Base-by-base conservation (phyloP, 805 yeast genomes). In the Debaryomyces hansenii region DNA sequence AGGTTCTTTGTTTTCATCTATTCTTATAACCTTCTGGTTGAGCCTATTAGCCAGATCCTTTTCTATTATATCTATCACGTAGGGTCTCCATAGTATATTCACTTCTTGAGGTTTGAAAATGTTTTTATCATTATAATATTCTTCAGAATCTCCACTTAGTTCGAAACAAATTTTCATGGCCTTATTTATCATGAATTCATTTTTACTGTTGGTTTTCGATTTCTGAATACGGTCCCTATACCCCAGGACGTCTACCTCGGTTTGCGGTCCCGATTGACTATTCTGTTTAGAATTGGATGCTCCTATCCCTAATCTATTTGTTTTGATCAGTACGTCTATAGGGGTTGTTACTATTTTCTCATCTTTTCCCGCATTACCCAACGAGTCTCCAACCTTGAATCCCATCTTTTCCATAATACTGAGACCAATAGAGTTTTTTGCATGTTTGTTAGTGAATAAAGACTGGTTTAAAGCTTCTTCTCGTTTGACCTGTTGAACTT, bases 401-500 rank as follows among this genome's bases (percentile, higher is more conserved):
- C 86, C 87, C 86, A 82, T 82, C 52, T 69, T 76, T 52, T 69
- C 66, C 86, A 82, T 80, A 50, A 82, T 79, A 5, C 69, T 53
- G 20, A 78, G 63, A 0, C 82, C 84, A 41, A 70, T 65, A 0
- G 79, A 75, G 40, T 66, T 62, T 33, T 24, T 20, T 4, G 37
- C 12, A 21, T 11, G 16, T 18, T 40, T 16, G 11, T 35, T 34
- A 4, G 41, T 33, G 38, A 53, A 46, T 21, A 49, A 39, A 10
- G 56, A 53, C n/a, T 16, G 33, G 9, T 44, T 28, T 12, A 52
- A 27, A 14, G 33, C 45, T 20, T 32, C 24, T 32, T 41, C 39
- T 36, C 41, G 34, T 10, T 15, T 39, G 10, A 37, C 11, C 10
- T 21, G 15, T 29, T 38, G 35, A 11, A 36, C 9, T 9, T 45